Evolutionary conservation across 768 basidiomycete species (phyloP).

Genomic region (Jaapia argillacea): DNA sequence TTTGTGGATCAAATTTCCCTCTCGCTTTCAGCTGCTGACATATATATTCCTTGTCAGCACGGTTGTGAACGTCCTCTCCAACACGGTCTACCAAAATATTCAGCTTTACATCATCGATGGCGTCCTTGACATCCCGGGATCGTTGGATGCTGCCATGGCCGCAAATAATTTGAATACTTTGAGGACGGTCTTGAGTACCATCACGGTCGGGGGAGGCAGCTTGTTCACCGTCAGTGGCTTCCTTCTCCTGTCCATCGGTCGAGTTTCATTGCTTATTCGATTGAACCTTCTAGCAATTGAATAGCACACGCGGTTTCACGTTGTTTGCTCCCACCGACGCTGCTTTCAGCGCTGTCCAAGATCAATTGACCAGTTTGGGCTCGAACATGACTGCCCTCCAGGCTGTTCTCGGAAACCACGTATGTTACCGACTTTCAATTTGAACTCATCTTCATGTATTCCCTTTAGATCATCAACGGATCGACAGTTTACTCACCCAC

Average conservation of each 20-base stretch:
- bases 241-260: too few relatives aligned
- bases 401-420: constrained; percentile 49
- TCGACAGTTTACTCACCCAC: constrained; percentile 52
- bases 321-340: constrained; percentile 54
- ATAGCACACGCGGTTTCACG: constrained; percentile 43
- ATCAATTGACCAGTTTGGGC: constrained; percentile 21
- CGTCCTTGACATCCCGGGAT: constrained; percentile 43
- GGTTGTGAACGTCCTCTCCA: constrained; percentile 22
- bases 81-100: constrained; percentile 27
- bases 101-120: constrained; percentile 39
- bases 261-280: too few relatives aligned
- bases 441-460: not conserved
- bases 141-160: constrained; percentile 30
- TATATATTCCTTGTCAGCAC: constrained; percentile 7
- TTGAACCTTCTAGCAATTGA: constrained; percentile 21
- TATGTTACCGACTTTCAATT: constrained; percentile 19
- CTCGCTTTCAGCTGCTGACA: not conserved
- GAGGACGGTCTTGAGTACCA: constrained; percentile 18
- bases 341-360: constrained; percentile 31
- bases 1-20: too few relatives aligned
- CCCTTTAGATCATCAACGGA: constrained; percentile 50
- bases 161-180: constrained; percentile 33
- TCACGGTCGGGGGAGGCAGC: constrained; percentile 9
- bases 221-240: too few relatives aligned
- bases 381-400: constrained; percentile 36